phyloP scores from a whole-genome alignment of 441 rosid genomes.

The Erysimum pusillum region DNA sequence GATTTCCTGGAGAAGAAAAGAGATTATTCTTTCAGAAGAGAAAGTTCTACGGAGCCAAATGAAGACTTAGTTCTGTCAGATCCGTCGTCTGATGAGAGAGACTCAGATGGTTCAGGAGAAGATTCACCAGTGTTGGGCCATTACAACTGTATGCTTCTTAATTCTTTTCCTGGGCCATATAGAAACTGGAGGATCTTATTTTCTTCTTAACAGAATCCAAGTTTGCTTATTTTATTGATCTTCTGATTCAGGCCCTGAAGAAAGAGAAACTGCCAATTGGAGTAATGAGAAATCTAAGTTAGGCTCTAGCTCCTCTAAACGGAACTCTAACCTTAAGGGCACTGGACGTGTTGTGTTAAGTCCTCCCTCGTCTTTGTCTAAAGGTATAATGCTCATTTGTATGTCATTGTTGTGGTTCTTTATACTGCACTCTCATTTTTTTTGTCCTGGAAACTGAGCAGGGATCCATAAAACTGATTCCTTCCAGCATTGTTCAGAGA shows the following conservation, averaged over 20 bases:
- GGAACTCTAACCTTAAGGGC: conserved; percentile 52
- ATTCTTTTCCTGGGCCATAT: conserved; percentile 22
- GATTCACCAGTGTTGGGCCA: conserved; percentile 54
- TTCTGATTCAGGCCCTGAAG: conserved; percentile 50
- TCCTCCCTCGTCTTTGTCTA: conserved; percentile 55
- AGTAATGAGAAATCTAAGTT: conserved; percentile 53
- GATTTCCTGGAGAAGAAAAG: conserved; percentile 52
- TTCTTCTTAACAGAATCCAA: conserved; percentile 30
- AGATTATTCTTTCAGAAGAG: conserved; percentile 51
- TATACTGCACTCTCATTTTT: conserved; percentile 30
- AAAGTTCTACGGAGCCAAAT: conserved; percentile 46
- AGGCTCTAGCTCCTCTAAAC: conserved; percentile 56
- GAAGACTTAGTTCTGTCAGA: conserved; percentile 53
- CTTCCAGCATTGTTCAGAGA: conserved; percentile 57
- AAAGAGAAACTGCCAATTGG: conserved; percentile 51
- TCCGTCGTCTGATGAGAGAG: conserved; percentile 61
- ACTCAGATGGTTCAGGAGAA: conserved; percentile 58
- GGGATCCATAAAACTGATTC: conserved; percentile 56
- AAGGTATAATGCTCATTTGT: conserved; percentile 56
- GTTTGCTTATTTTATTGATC: conserved; percentile 25
- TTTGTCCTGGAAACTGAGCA: conserved; percentile 47
- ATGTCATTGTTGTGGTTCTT: conserved; percentile 18
- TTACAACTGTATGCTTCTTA: conserved; percentile 45
- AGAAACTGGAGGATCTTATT: conserved; percentile 16
- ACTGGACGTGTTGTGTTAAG: conserved; percentile 49